Evolutionary conservation across 75 land plant genomes (phyloP).

Genomic region (Larix kaempferi): DNA sequence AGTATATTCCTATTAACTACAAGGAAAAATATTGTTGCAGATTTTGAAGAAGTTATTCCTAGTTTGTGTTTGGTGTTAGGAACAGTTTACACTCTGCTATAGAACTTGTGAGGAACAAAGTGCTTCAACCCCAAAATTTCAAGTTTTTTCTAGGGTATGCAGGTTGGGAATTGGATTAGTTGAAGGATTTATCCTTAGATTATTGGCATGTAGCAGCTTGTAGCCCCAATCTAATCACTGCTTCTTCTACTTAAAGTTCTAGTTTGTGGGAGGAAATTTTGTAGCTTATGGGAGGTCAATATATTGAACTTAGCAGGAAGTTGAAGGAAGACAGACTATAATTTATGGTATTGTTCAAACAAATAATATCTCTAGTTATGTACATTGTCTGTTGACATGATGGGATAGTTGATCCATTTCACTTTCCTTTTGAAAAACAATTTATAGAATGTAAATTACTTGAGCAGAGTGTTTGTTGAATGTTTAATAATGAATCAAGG

Average conservation of each 20-base stretch:
- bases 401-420: no score
- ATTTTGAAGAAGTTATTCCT: conserved; percentile 70
- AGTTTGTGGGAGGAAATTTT: conserved; percentile 84
- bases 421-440: no score
- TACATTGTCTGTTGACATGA: background rate
- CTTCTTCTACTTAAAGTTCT: conserved; percentile 25
- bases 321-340: conserved; percentile 41
- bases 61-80: conserved; percentile 65
- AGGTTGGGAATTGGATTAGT: conserved; percentile 80
- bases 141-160: no score
- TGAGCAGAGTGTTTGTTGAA: no score
- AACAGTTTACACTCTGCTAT: conserved; percentile 52
- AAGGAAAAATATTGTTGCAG: conserved; percentile 29
- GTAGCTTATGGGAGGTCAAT: conserved; percentile 88
- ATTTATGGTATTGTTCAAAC: background rate
- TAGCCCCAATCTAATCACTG: conserved; percentile 61
- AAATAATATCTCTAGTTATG: background rate
- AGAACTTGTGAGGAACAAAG: conserved; percentile 44
- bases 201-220: conserved; percentile 92
- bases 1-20: conserved; percentile 66
- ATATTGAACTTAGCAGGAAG: conserved; percentile 63
- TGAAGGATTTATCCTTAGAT: conserved; percentile 72
- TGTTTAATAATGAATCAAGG: no score
- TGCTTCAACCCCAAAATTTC: conserved; percentile 50
- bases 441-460: no score